Conservation (phyloP, 2,329 filamentous ascomycete genomes). For the Hymenoscyphus linearis region DNA sequence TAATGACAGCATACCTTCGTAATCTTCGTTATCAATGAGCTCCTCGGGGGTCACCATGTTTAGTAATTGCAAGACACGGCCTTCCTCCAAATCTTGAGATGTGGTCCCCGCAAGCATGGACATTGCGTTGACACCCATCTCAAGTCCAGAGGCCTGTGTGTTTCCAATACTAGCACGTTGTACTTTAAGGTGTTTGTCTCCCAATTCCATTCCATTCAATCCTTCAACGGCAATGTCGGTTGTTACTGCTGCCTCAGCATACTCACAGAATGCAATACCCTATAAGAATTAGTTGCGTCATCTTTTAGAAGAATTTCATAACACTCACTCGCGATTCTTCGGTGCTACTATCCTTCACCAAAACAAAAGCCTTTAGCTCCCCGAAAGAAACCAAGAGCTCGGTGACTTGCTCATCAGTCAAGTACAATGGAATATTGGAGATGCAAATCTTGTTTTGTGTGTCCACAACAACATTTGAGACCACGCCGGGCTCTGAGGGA, state of each 20-base stretch:
- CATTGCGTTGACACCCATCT: constrained; percentile 97
- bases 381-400: constrained; percentile 90
- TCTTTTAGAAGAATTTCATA: neutral
- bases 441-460: constrained; percentile 94
- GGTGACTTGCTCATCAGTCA: constrained; percentile 85
- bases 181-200: constrained; percentile 80
- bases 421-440: constrained; percentile 79
- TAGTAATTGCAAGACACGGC: constrained; percentile 82
- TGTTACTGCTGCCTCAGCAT: constrained; percentile 61
- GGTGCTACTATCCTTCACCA: constrained; percentile 81
- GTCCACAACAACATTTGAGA: constrained; percentile 80
- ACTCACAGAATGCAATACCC: constrained; percentile 97
- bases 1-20: constrained; percentile 63
- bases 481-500: constrained; percentile 67
- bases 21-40: constrained; percentile 88
- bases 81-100: constrained; percentile 70
- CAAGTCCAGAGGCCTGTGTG: constrained; percentile 85
- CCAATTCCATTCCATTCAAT: constrained; percentile 88
- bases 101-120: constrained; percentile 93
- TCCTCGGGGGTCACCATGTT: constrained; percentile 99
- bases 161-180: constrained; percentile 86
- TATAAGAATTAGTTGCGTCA: constrained; percentile 33
- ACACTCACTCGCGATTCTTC: constrained; percentile 77
- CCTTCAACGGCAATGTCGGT: constrained; percentile 87
- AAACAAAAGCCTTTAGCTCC: constrained; percentile 82